Evolutionary conservation across 176 grass and related monocot species (phyloP).

Genomic region (Dendrocalamus sinicus): DNA sequence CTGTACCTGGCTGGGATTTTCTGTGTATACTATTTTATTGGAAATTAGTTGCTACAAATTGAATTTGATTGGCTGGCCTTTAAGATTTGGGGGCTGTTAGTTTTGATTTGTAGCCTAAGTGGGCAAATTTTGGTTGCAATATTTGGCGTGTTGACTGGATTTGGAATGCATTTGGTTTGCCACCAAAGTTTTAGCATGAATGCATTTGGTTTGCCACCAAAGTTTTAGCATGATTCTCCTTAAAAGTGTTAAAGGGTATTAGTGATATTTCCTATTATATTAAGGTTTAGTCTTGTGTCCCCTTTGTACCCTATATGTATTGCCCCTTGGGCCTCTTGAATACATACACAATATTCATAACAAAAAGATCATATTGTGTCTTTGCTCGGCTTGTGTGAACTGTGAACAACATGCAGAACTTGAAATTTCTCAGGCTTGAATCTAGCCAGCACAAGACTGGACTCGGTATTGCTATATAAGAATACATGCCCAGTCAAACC

Average conservation of each 20-base stretch:
- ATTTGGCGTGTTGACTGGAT: neutral
- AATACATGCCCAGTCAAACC: neutral
- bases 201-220: slow-evolving; percentile 2
- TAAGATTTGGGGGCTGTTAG: neutral
- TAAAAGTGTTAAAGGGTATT: neutral
- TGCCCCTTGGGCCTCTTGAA: no score
- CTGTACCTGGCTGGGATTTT: neutral
- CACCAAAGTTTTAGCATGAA: neutral
- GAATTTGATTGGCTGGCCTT: neutral
- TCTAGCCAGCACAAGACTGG: neutral
- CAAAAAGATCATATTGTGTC: neutral
- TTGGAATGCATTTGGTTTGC: neutral
- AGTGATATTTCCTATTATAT: no score
- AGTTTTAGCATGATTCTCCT: neutral
- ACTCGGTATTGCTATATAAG: neutral
- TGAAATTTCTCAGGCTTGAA: neutral
- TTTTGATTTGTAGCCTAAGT: neutral
- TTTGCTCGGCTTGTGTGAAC: slow-evolving; percentile 1
- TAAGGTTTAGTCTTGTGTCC: no score
- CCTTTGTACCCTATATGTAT: no score
- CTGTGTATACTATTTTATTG: neutral
- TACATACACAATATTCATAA: no score
- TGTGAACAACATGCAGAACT: slow-evolving; percentile 1
- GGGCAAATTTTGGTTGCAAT: neutral
- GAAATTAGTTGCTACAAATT: neutral